phyloP scores from a whole-genome alignment of 257 asterid species.

The Fraxinus cuspidata region DNA sequence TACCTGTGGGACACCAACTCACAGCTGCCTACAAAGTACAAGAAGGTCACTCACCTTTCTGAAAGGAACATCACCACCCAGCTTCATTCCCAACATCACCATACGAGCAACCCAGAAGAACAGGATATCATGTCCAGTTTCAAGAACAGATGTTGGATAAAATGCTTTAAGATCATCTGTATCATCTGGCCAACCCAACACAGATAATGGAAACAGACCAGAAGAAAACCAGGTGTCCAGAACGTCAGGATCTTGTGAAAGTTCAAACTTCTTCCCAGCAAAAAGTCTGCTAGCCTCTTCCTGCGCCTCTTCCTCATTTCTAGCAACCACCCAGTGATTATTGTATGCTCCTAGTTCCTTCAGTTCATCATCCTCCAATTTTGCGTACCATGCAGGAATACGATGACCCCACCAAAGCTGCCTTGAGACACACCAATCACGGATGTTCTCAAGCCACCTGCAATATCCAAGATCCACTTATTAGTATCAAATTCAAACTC shows the following conservation, averaged over 20 bases:
- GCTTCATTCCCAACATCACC: conserved; percentile 98
- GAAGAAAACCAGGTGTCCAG: conserved; percentile 98
- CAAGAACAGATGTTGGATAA: conserved; percentile 91
- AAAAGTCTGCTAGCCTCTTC: conserved; percentile 57
- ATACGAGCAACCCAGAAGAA: conserved; percentile 98
- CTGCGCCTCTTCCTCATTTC: conserved; percentile 69
- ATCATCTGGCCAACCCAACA: conserved; percentile 93
- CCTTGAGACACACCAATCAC: conserved; percentile 98
- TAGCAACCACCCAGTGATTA: conserved; percentile 85
- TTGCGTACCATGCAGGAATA: conserved; percentile 93
- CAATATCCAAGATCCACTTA: conserved; percentile 24
- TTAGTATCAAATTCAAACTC: conserved; percentile 11
- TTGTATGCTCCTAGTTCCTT: conserved; percentile 68
- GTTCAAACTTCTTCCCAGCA: conserved; percentile 64
- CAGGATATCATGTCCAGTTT: conserved; percentile 94
- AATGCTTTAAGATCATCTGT: conserved; percentile 75
- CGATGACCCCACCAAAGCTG: conserved; percentile 99
- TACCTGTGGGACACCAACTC: no score
- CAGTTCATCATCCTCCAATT: conserved; percentile 67
- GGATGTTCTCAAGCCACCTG: conserved; percentile 98
- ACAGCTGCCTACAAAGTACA: neutral
- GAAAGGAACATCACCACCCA: conserved; percentile 95
- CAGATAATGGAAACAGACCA: conserved; percentile 88
- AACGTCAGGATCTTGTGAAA: conserved; percentile 88
- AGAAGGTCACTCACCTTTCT: conserved; percentile 54